Evolutionary conservation across 2,329 filamentous ascomycete genomes (phyloP).

Genomic region (Fusarium albosuccineum): DNA sequence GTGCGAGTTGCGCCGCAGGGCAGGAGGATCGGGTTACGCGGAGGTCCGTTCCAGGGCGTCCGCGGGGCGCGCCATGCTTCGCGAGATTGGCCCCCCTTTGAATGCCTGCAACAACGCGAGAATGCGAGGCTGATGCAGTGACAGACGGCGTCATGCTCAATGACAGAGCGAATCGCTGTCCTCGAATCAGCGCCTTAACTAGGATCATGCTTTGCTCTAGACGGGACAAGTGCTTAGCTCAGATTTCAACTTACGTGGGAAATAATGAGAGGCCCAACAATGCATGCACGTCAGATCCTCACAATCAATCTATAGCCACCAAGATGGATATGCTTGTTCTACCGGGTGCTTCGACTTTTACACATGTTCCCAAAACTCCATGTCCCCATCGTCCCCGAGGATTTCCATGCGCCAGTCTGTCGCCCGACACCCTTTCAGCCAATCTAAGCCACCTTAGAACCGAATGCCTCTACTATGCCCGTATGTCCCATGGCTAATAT

Average conservation of each 20-base stretch:
- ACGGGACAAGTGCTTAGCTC: constrained; percentile 17
- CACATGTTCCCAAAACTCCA: constrained; percentile 45
- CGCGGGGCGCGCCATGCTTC: constrained; percentile 21
- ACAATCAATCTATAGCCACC: constrained; percentile 9
- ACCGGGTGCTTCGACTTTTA: constrained; percentile 44
- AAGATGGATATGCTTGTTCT: constrained; percentile 41
- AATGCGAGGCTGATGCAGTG: constrained; percentile 10
- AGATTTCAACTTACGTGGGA: constrained; percentile 5
- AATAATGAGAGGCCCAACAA: background rate
- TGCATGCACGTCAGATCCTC: background rate
- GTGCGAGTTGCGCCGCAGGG: constrained; percentile 2
- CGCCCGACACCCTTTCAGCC: constrained; percentile 22
- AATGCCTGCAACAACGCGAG: constrained; percentile 6
- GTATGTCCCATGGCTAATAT: constrained; percentile 18
- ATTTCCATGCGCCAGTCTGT: constrained; percentile 41
- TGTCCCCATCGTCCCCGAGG: constrained; percentile 26
- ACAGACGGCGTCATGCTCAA: constrained; percentile 2
- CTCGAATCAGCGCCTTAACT: background rate
- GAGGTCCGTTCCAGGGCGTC: constrained; percentile 15
- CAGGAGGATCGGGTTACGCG: constrained; percentile 27
- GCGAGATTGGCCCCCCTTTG: constrained; percentile 38
- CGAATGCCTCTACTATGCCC: constrained; percentile 23
- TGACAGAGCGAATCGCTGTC: constrained; percentile 9
- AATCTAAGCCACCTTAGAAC: constrained; percentile 17
- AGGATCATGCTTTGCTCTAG: background rate